phyloP scores from a whole-genome alignment of 176 grass and related monocot genomes.

The Oryza australiensis region DNA sequence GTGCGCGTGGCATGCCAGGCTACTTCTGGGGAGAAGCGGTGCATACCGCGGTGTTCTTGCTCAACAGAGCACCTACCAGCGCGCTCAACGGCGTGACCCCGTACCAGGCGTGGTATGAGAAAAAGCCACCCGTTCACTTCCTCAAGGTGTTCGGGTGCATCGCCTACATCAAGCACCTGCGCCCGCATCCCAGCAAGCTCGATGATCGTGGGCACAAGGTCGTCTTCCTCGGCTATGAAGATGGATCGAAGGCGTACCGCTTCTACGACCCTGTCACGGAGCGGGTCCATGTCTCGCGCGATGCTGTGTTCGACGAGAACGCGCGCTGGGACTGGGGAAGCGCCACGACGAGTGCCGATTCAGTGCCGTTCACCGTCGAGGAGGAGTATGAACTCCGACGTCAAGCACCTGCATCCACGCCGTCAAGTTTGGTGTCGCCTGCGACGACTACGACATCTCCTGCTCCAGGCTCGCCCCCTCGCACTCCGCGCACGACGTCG shows the following conservation, averaged over 20 bases:
- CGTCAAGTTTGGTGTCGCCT: neutral
- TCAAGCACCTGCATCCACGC: neutral
- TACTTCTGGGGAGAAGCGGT: neutral
- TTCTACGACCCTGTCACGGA: neutral
- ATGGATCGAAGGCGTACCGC: neutral
- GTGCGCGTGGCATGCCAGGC: neutral
- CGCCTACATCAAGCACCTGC: too few relatives aligned
- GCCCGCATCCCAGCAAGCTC: too few relatives aligned
- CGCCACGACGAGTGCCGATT: neutral
- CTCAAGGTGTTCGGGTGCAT: too few relatives aligned
- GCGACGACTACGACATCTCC: too few relatives aligned
- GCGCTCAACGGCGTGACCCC: neutral
- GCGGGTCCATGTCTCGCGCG: too few relatives aligned
- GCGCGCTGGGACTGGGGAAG: neutral
- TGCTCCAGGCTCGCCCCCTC: too few relatives aligned
- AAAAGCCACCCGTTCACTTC: neutral
- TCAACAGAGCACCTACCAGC: neutral
- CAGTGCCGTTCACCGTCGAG: neutral
- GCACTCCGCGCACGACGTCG: too few relatives aligned
- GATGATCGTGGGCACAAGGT: too few relatives aligned
- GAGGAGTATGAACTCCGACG: neutral
- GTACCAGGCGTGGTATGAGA: neutral
- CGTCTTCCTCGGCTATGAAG: neutral
- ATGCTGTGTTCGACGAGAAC: neutral
- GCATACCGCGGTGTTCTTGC: too few relatives aligned